Evolutionary conservation across 768 basidiomycete species (phyloP), one percentile per base, ranked within the genome.

Genomic region (Paxillus involutus): DNA sequence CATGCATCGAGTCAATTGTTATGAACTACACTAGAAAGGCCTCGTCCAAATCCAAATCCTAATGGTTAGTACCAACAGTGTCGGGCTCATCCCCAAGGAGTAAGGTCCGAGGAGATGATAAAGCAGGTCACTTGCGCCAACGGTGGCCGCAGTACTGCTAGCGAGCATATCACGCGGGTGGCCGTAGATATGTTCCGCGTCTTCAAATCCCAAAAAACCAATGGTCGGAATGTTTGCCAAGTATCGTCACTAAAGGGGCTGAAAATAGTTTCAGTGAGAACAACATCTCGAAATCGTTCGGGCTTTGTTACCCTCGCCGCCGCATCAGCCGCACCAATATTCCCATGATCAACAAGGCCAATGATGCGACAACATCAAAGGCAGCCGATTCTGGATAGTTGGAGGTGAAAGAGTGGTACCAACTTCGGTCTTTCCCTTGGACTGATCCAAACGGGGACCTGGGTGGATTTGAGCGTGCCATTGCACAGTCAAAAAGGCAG

Each of bases 231-330:
- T 14, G 35, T 43, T 44, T 44, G 41, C 24, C 44, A 46, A 24
- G 14, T 35, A 26, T 55, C 47, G 47, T 32, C 41, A 55, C 39
- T 51, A 49, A 21, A 4, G 26, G 12, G 44, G 46, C 36, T 47
- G 45, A 65, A 67, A 63, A 61, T 66, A 59, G 56, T 6, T 17
- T 46, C 55, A 54, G 57, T 70, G 69, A 52, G 69, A 71, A 64
- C 11, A 30, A 26, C 10, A 32, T 52, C 56, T 51, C 59, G 42
- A 48, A 48, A 55, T 60, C 66, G 62, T 61, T 60, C 66, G 62
- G 67, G 30, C 49, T 47, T 59, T 70, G 63, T 58, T 63, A 49
- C 32, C 40, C 26, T 53, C 59, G 47, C 60, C 50, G 52, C 56
- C 56, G 51, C 56, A 49, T 60, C 56, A 57, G 24, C 52, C 51